These are phyloP conservation scores for Papiliotrema fonsecae DNA, from an alignment of 1,284 basidiomycete species.

Conservation along the genomic window DNA sequence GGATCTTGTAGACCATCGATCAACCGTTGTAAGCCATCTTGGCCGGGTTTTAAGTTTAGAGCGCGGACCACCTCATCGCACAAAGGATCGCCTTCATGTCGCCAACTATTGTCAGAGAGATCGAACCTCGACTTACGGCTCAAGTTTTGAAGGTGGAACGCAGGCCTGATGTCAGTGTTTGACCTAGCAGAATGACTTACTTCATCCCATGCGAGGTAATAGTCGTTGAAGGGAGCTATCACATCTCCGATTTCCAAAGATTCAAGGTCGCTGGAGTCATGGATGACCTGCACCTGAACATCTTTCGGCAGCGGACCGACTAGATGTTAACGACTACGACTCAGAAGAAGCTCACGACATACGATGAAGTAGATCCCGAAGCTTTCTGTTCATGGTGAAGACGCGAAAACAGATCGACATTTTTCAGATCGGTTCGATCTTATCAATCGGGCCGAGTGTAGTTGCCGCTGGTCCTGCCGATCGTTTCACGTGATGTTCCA, in stretches of 20 bases:
- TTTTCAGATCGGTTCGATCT: no score
- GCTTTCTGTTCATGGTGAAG: no score
- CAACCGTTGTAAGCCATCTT: slow-evolving; percentile 18
- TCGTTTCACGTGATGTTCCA: no score
- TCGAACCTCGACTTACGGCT: slow-evolving; percentile 9
- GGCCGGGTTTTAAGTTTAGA: slow-evolving; percentile 15
- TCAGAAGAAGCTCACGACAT: no score
- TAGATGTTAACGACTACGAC: no score
- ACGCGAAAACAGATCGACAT: no score
- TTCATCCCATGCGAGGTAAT: slow-evolving; percentile 19
- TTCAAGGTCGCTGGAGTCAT: slow-evolving; percentile 10
- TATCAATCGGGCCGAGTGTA: no score
- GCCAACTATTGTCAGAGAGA: slow-evolving; percentile 11
- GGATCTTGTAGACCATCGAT: slow-evolving; percentile 13
- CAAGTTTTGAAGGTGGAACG: slow-evolving; percentile 15
- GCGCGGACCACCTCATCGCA: slow-evolving; percentile 16
- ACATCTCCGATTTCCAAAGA: slow-evolving; percentile 6
- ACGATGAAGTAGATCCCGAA: no score
- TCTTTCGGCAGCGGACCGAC: no score
- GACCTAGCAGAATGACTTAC: slow-evolving; percentile 4
- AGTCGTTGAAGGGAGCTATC: slow-evolving; percentile 16
- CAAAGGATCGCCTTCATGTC: slow-evolving; percentile 17
- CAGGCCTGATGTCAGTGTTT: slow-evolving; percentile 7
- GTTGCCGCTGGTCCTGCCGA: no score
- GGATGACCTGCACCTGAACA: not conserved